Evolutionary conservation across 257 asterid genomes (phyloP).

Genomic region (Ehretia macrophylla): DNA sequence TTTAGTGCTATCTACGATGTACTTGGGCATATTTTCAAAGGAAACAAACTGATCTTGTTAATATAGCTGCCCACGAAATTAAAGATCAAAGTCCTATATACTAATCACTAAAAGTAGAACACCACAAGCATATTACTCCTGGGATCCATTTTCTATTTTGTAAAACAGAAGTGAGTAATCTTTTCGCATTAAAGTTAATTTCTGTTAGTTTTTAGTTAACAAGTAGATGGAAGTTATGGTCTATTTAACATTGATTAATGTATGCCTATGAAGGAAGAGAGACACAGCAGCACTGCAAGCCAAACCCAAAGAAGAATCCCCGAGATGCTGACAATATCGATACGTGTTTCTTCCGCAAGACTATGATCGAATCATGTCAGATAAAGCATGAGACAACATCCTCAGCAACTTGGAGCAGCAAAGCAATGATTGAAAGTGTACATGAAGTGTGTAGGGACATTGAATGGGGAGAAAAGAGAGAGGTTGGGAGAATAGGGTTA

Average conservation of each 20-base stretch:
- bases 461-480: conserved; percentile 75
- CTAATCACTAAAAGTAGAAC: too few species aligned
- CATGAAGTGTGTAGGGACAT: conserved; percentile 74
- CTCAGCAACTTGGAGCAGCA: conserved; percentile 39
- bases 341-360: conserved; percentile 19
- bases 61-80: too few species aligned
- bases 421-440: conserved; percentile 60
- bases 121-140: too few species aligned
- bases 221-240: too few species aligned
- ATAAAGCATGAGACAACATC: conserved; percentile 30
- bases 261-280: conserved; percentile 7
- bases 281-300: conserved; percentile 20
- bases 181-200: too few species aligned
- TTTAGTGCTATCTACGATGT: too few species aligned
- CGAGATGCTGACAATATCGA: conserved; percentile 37
- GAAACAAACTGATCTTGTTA: too few species aligned
- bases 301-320: conserved; percentile 29
- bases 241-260: neutral
- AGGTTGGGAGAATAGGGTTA: conserved; percentile 53
- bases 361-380: conserved; percentile 24
- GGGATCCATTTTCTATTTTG: too few species aligned
- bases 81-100: too few species aligned
- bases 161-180: too few species aligned
- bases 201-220: too few species aligned
- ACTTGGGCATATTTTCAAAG: too few species aligned